phyloP scores from a whole-genome alignment of 2,329 filamentous ascomycete genomes.

The Chaetoscypha palmicola region DNA sequence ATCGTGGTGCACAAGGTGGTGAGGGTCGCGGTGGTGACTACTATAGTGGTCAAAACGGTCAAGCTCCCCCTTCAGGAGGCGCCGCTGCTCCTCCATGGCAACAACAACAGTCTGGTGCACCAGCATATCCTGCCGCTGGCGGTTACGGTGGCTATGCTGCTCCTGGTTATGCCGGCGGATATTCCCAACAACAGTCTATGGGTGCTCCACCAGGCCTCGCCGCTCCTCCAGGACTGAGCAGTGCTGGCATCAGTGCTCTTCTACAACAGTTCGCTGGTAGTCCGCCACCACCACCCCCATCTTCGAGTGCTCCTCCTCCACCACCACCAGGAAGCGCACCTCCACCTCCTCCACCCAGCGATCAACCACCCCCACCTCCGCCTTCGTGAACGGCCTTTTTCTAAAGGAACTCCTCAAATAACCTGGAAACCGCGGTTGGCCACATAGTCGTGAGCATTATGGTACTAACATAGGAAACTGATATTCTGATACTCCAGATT shows the following conservation, averaged over 20 bases:
- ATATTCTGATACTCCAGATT: no score
- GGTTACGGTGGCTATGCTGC: conserved; percentile 50
- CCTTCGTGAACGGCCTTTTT: conserved; percentile 30
- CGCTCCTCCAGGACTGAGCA: conserved; percentile 42
- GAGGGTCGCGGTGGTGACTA: conserved; percentile 40
- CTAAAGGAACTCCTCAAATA: no score
- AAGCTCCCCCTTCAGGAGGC: conserved; percentile 39
- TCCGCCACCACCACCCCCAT: conserved; percentile 47
- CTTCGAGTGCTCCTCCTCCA: conserved; percentile 33
- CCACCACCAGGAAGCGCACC: conserved; percentile 49
- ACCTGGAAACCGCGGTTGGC: no score
- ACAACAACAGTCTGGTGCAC: conserved; percentile 32
- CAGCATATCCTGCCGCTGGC: conserved; percentile 34
- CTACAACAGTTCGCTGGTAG: conserved; percentile 56
- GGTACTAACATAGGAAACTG: no score
- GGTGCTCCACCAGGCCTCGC: conserved; percentile 36
- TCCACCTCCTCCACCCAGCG: conserved; percentile 48
- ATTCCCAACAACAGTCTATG: conserved; percentile 38
- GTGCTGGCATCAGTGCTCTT: conserved; percentile 54
- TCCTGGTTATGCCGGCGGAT: conserved; percentile 34
- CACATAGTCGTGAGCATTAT: no score
- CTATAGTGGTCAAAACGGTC: conserved; percentile 39
- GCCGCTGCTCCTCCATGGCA: conserved; percentile 37
- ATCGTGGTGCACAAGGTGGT: conserved; percentile 40
- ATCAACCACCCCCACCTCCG: conserved; percentile 56